Base-by-base conservation (phyloP, 495 filamentous ascomycete genomes). In the Tetracladium marchalianum region DNA sequence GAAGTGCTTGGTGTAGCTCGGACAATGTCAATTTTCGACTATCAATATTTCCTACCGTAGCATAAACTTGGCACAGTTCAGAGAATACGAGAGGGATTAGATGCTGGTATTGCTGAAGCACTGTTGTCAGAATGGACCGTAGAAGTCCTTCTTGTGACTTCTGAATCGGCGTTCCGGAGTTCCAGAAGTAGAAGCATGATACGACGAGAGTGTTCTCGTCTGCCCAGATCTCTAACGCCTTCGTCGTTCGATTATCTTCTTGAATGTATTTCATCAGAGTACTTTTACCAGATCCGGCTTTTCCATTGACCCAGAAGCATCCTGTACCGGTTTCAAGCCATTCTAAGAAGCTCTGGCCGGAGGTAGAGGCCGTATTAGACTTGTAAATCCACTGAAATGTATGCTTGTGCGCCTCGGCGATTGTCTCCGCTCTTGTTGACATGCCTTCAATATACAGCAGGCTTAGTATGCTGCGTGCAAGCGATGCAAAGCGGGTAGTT, bases 221-320 rank as follows among this genome's bases (percentile, higher is more conserved):
- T 1, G 22, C 31, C 41, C 41, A 43, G 5, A 6, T 5, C 11
- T 22, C 17, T 11, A 41, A 22, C 5, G 38, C n/a, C 22, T n/a
- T 31, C 50, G 27, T n/a, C 52, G 16, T 27, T 13, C 40, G 10
- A 70, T 42, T 11, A 52, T 66, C 40, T 66, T 70, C 64, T 70
- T 63, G 11, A 70, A 37, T 0, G 68, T 72, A 31, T 71, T 60
- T 65, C 64, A 67, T 66, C 1, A 70, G 45, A 3, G 64, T 68
- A 1, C 64, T 66, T 42, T 69, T 69, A 0, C 66, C 66, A 11
- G 56, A 64, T 1, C 66, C 67, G 1, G 63, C 50, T 39, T 67
- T 67, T 1, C 69, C 69, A 11, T 39, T 51, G 7, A 71, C 52
- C 63, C 65, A 69, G 49, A 63, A 72, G 0, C 64, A 36, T 7